Base-by-base conservation (phyloP, 2,329 filamentous ascomycete species). In the Ophiostoma triangulosporum region DNA sequence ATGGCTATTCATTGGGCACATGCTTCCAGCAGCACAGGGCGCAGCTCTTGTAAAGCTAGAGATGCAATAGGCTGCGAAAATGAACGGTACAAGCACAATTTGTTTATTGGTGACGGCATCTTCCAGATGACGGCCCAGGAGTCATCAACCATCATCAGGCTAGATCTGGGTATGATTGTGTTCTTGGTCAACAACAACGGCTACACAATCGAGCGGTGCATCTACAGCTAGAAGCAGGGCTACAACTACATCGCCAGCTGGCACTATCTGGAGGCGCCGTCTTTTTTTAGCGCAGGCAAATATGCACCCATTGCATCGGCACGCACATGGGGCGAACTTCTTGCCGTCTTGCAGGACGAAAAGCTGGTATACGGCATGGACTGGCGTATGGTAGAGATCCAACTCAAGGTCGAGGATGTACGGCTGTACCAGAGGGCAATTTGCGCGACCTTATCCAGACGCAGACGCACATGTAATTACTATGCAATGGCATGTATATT, bases 191-290 rank as follows among this genome's bases (percentile, higher is more conserved):
- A 48, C 46, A 48, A 48, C 27, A 48, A 48, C 9, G 46, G 46
- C 9, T 48, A 48, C 46, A 48, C 46, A 4, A 48, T 48, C 24
- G 46, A 48, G 46, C n/a, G 46, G 46, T 48, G 46, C 46, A 48
- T 48, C 6, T 29, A 48, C 20, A 29, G 46, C 29, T n/a, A 29
- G 8, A 48, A 48, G 9, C 27, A 48, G 9, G 29, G 46, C n/a
- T 48, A 48, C 29, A 48, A 48, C 9, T n/a, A 48, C 6, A n/a
- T 48, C 17, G 46, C 46, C 4, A 48, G 17, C 46, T 48, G 46
- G 46, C 46, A 29, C 27, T 48, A 48, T n/a, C 29, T 48, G n/a
- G 46, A 48, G 46, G 46, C 46, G 8, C 46, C 46, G 20, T 48
- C 46, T 1, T 48, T 48, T 4, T 48, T 48, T 15, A 29, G 46